Base-by-base conservation (phyloP, 495 filamentous ascomycete species). In the Penicillium ochrochloron region DNA sequence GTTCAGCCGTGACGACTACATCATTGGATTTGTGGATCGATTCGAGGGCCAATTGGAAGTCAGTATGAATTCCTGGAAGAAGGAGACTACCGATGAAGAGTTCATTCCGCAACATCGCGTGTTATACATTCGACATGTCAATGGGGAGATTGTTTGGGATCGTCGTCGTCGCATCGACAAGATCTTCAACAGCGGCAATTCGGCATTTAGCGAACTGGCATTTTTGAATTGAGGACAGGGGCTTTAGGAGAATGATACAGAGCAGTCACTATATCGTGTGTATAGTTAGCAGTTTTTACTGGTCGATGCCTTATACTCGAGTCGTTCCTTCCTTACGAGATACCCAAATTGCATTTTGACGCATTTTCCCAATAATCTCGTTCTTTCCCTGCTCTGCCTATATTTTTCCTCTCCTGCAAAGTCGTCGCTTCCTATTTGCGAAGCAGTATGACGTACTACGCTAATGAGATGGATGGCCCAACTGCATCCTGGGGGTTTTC, bases 101-200 rank as follows among this genome's bases (percentile, higher is more conserved):
- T 94, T 93, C 69, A 94, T 94, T 65, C 92, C 92, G 9, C 84
- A 90, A 75, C 92, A 94, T 75, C 83, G 92, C 5, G 88, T 94
- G 54, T 57, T 90, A 55, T 92, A 89, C 65, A 92, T 94, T 64
- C 86, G 84, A 72, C 80, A 83, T 66, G 72, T 73, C 8, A 76
- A 84, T 61, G 80, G 76, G 14, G 73, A 78, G 15, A 70, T 80
- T 35, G 78, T 89, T 12, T 89, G 88, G 86, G 83, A 89, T 63
- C 74, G 85, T 53, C 75, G 75, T 59, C 70, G 71, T 75, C 87
- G 81, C 75, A 84, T 80, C 68, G 88, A 79, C 75, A 74, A 67
- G 66, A 78, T 83, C 62, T 93, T 82, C 82, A 82, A 83, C 65
- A 92, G 81, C 75, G 87, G 80, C 17, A 77, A 78, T 51, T 80